Evolutionary conservation across 2,329 filamentous ascomycete species (phyloP).

Genomic region (Colletotrichum somersetense): DNA sequence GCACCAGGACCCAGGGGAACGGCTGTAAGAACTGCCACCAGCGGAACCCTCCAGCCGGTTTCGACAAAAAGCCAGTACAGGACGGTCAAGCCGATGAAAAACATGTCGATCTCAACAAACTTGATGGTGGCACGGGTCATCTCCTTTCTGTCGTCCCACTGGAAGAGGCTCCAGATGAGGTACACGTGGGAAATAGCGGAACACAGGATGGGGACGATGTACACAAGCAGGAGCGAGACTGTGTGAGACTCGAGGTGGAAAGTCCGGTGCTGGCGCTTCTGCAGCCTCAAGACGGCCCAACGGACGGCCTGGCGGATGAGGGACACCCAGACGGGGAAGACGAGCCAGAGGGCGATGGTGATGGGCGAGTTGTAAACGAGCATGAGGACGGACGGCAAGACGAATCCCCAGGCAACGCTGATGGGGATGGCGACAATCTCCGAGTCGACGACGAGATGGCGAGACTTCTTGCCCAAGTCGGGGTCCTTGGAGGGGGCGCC

Average conservation of each 20-base stretch:
- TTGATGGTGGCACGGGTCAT: slow-evolving; percentile 62
- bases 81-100: slow-evolving; percentile 61
- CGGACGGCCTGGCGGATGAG: slow-evolving; percentile 56
- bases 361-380: slow-evolving; percentile 55
- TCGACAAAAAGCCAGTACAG: slow-evolving; percentile 68
- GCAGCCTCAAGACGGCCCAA: slow-evolving; percentile 41
- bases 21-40: slow-evolving; percentile 49
- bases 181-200: slow-evolving; percentile 59
- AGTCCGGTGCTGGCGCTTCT: slow-evolving; percentile 45
- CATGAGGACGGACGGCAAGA: slow-evolving; percentile 61
- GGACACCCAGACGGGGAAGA: slow-evolving; percentile 65
- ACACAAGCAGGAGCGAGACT: slow-evolving; percentile 56
- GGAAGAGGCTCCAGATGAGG: slow-evolving; percentile 55
- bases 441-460: slow-evolving; percentile 56
- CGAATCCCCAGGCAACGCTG: slow-evolving; percentile 61
- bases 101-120: slow-evolving; percentile 61
- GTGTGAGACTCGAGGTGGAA: slow-evolving; percentile 60
- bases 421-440: slow-evolving; percentile 70
- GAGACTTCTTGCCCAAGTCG: slow-evolving; percentile 48
- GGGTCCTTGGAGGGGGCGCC: slow-evolving; percentile 46
- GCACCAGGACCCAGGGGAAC: slow-evolving; percentile 55
- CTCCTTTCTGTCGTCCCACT: slow-evolving; percentile 61
- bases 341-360: slow-evolving; percentile 61
- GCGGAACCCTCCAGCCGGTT: slow-evolving; percentile 57
- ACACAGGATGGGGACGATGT: slow-evolving; percentile 58